A percentile compares a stretch with the other conserved stretches of the same genome.
These are phyloP conservation scores for Pestalotiopsis sp. DNA, from an alignment of 2,329 filamentous ascomycete genomes.

Conservation along the genomic window DNA sequence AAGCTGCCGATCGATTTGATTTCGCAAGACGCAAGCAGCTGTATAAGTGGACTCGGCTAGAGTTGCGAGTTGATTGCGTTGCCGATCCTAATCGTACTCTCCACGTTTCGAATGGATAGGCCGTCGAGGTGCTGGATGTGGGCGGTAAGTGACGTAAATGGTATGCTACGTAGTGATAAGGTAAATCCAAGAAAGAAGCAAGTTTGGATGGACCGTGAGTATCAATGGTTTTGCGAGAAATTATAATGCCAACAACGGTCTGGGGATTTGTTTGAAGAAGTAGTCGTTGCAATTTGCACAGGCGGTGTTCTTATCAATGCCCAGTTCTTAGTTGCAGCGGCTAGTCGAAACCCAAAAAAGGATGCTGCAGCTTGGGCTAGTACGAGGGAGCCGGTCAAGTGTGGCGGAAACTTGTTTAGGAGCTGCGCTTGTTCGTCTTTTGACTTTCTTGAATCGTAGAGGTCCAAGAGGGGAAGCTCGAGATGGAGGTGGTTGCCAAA, in stretches of 20 bases:
- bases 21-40: neutral
- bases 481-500: neutral
- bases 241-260: neutral
- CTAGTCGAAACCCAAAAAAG: neutral
- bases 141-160: constrained; percentile 1
- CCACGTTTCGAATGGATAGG: neutral
- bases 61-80: constrained; percentile 10
- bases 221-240: neutral
- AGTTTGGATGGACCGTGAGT: neutral
- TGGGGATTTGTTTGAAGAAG: neutral
- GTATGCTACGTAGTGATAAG: constrained; percentile 2
- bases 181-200: neutral
- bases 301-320: neutral
- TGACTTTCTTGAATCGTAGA: constrained; percentile 4
- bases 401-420: constrained; percentile 2
- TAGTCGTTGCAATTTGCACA: neutral
- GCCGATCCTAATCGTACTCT: constrained; percentile 7
- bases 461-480: constrained; percentile 5
- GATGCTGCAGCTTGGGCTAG: neutral
- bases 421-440: neutral
- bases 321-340: neutral
- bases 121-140: neutral
- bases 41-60: constrained; percentile 10
- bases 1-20: neutral
- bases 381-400: neutral